These are phyloP conservation scores for Ceratocystis variospora DNA, from an alignment of 2,329 filamentous ascomycete genomes.

Conservation along the genomic window DNA sequence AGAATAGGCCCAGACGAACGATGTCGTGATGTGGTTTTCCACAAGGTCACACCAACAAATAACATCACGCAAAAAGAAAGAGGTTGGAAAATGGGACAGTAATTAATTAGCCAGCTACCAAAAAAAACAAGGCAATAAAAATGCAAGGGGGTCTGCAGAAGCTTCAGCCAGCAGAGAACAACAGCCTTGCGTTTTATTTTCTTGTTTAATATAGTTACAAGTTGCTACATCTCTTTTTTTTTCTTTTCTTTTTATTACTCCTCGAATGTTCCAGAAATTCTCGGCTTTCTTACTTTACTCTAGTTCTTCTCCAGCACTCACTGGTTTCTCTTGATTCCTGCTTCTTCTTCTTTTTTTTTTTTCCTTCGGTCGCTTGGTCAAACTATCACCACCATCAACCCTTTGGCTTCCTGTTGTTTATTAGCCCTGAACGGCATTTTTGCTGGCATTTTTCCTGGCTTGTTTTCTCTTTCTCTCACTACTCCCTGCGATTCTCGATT, in stretches of 20 bases:
- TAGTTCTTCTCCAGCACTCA: background rate
- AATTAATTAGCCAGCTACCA: background rate
- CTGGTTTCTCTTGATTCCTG: background rate
- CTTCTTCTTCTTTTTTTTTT: background rate
- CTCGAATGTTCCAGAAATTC: background rate
- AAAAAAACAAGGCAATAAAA: background rate
- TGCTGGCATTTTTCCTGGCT: background rate
- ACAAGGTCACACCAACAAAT: background rate
- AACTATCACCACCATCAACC: too few species aligned
- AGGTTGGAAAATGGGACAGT: background rate
- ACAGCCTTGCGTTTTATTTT: slow-evolving; percentile 7
- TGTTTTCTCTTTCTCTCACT: background rate
- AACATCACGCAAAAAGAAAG: background rate
- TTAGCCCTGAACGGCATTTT: background rate
- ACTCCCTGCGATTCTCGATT: background rate
- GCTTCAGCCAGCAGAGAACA: background rate
- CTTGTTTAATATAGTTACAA: background rate
- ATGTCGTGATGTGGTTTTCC: background rate
- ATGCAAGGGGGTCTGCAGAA: slow-evolving; percentile 8
- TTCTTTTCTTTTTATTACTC: background rate
- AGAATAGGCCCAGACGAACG: background rate
- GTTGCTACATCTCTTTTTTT: background rate
- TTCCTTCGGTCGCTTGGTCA: background rate
- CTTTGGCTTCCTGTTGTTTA: background rate
- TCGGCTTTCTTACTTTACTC: background rate